These are phyloP conservation scores for Crepidotus variabilis DNA, from an alignment of 768 basidiomycete species.

Conservation along the genomic window DNA sequence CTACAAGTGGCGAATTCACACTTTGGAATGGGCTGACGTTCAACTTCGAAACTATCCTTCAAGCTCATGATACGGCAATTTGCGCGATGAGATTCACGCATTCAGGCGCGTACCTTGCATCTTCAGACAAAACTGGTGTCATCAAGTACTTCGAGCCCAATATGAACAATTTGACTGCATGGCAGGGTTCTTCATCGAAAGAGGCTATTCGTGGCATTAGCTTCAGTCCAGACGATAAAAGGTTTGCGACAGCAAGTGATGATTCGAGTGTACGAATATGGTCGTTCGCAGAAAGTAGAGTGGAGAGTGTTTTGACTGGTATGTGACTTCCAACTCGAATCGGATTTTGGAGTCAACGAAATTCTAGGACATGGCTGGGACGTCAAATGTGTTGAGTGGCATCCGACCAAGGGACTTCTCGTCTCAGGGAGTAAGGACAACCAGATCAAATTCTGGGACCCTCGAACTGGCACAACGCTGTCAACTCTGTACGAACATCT, in stretches of 20 bases:
- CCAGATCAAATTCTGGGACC: constrained; percentile 99
- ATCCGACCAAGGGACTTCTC: constrained; percentile 92
- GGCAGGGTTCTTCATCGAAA: constrained; percentile 80
- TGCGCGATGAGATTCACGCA: constrained; percentile 89
- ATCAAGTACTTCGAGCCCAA: constrained; percentile 99
- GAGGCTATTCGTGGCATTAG: constrained; percentile 90
- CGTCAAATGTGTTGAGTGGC: constrained; percentile 98
- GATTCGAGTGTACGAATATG: constrained; percentile 94
- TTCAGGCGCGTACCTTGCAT: constrained; percentile 89
- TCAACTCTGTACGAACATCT: constrained; percentile 72
- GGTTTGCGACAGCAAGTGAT: constrained; percentile 94
- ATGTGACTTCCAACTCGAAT: constrained; percentile 8
- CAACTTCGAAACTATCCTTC: constrained; percentile 99
- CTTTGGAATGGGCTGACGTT: constrained; percentile 99
- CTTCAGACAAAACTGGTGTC: constrained; percentile 87
- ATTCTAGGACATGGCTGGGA: constrained; percentile 96
- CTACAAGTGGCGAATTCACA: constrained; percentile 96
- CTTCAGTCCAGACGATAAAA: constrained; percentile 87
- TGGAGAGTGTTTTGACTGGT: constrained; percentile 88
- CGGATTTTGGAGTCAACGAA: neutral
- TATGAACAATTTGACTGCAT: constrained; percentile 97
- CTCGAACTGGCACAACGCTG: constrained; percentile 84
- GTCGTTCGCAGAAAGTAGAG: constrained; percentile 88
- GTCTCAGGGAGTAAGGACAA: constrained; percentile 98
- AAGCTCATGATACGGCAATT: constrained; percentile 94